Evolutionary conservation across 2,329 filamentous ascomycete species (phyloP).

Genomic region (Paramyrothecium roridum): DNA sequence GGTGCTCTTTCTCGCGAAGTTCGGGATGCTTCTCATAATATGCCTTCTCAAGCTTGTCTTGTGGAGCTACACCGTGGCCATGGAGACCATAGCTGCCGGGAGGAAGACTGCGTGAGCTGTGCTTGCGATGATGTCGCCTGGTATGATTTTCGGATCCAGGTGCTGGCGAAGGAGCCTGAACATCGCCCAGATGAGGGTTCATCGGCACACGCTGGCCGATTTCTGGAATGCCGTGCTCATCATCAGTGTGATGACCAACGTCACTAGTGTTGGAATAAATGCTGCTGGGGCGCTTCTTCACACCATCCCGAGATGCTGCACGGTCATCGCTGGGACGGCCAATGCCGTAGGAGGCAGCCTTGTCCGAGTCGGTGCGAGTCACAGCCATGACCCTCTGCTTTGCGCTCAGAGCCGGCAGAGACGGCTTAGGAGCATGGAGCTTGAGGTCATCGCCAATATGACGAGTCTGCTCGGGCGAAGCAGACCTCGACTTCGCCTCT

Average conservation of each 20-base stretch:
- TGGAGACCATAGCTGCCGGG: conserved; percentile 92
- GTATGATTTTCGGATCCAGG: conserved; percentile 43
- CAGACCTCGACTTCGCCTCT: conserved; percentile 25
- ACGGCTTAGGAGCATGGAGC: conserved; percentile 85
- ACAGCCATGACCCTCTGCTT: conserved; percentile 80
- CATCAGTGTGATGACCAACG: conserved; percentile 52
- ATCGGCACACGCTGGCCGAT: conserved; percentile 92
- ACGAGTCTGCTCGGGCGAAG: conserved; percentile 68
- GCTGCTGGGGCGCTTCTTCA: conserved; percentile 65
- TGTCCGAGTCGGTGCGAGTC: conserved; percentile 86
- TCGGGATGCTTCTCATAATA: conserved; percentile 95
- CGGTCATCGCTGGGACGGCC: conserved; percentile 60
- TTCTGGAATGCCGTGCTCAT: conserved; percentile 86
- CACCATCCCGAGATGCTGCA: conserved; percentile 43
- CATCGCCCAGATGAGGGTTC: conserved; percentile 88
- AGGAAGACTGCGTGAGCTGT: conserved; percentile 68
- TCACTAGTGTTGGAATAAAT: conserved; percentile 49
- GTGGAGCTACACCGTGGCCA: conserved; percentile 73
- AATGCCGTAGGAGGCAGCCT: conserved; percentile 80
- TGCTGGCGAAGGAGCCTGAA: conserved; percentile 87
- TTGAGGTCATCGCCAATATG: conserved; percentile 78
- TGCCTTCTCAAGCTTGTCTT: conserved; percentile 82
- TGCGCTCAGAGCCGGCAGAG: conserved; percentile 74
- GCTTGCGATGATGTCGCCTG: conserved; percentile 65
- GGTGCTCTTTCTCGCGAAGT: conserved; percentile 69